Base-by-base conservation (phyloP, 139 green algal genomes). In the Micractinium sp. region DNA sequence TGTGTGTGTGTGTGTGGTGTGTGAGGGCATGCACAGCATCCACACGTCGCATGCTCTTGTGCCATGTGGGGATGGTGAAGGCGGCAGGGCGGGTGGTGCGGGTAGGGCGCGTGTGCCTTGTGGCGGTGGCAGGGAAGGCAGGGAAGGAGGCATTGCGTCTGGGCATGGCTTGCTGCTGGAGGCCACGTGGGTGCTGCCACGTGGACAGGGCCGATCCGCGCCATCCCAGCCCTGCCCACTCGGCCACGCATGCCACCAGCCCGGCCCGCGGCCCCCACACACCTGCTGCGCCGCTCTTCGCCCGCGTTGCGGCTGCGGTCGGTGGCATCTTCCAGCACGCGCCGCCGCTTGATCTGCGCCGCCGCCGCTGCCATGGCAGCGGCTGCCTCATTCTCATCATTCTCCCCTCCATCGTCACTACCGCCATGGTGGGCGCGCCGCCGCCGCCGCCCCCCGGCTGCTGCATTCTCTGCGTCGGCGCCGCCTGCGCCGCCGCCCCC, bases 251-350 rank as follows among this genome's bases (percentile, higher is more conserved):
- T 71, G 14, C 63, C 63, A 71, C 22, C 19, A 71, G 63, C 63
- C 63, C 39, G 74, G 77, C 77, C 27, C 25, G 35, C 36, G 33
- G 18, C 15, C 74, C 56, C 19, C 36, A 82, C 82, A 15, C 83
- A 87, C 83, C 41, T 79, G 83, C 83, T 87, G 38, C 83, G 83
- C 38, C 83, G 63, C 67, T 87, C 83, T 31, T 80, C 27, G 38
- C 83, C 67, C 27, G 25, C 27, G 29, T 87, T 87, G 66, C 39
- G 63, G 83, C 83, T 79, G 63, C 83, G 83, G 0, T 60, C 82
- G 12, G 82, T 87, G 5, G 82, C 82, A 3, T 87, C 83, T 38
- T 66, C 39, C 38, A 87, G 83, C 67, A 87, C 83, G 9, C 47
- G 85, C 47, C 56, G 73, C n/a, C 73, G 85, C 73, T 87, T 80